A percentile compares a stretch with the other conserved stretches of the same genome.
Conservation (phyloP, 495 filamentous ascomycete genomes). For the Lasiosphaeris hirsuta region DNA sequence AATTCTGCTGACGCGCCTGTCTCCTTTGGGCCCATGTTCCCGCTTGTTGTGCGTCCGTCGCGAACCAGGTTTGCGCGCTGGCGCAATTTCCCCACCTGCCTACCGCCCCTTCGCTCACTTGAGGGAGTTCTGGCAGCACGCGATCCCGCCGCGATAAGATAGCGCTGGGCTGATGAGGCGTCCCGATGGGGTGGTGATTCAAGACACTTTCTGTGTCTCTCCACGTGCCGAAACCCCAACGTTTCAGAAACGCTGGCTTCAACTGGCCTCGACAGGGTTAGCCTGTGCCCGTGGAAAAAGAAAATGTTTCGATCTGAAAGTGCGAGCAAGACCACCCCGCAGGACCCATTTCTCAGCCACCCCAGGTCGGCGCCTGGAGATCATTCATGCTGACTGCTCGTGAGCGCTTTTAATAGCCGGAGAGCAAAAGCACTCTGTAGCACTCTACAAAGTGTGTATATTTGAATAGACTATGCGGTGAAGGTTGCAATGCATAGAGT, state of each 20-base stretch:
- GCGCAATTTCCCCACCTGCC: neutral
- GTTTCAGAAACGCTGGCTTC: neutral
- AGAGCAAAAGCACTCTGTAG: neutral
- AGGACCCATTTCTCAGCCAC: neutral
- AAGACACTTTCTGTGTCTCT: neutral
- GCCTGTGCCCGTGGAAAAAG: neutral
- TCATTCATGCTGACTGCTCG: conserved; percentile 1
- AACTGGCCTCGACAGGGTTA: neutral
- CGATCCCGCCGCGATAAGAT: neutral
- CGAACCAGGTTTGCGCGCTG: neutral
- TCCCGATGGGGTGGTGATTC: too few species aligned
- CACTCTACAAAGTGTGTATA: neutral
- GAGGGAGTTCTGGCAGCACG: too few species aligned
- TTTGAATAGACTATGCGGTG: too few species aligned
- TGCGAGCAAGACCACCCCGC: neutral
- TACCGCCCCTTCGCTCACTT: too few species aligned
- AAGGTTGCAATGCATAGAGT: too few species aligned
- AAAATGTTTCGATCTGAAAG: conserved; percentile 2
- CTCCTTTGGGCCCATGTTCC: too few species aligned
- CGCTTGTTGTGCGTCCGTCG: neutral
- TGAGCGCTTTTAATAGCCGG: neutral
- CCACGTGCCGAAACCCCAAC: neutral
- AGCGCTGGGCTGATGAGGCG: neutral
- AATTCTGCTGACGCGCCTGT: too few species aligned
- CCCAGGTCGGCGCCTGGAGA: neutral